phyloP scores from a whole-genome alignment of 2,329 filamentous ascomycete genomes.

The Neonectria hederae region DNA sequence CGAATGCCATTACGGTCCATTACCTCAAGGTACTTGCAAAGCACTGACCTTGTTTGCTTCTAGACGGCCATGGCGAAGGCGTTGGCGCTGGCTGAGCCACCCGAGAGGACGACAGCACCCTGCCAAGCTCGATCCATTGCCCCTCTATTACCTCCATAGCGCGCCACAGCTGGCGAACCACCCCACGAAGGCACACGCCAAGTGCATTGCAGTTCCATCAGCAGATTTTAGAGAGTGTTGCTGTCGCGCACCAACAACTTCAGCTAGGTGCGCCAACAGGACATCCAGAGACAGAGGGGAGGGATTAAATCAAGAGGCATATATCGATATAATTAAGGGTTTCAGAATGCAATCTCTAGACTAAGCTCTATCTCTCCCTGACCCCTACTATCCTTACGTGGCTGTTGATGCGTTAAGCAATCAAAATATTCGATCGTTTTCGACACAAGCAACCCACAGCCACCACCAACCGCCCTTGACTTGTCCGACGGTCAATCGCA shows the following conservation, averaged over 20 bases:
- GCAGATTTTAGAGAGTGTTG: slow-evolving; percentile 8
- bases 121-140: slow-evolving; percentile 18
- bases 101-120: slow-evolving; percentile 32
- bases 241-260: no score
- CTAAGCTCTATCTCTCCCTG: no score
- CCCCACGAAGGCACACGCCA: not conserved
- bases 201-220: not conserved
- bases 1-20: no score
- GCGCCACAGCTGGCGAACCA: slow-evolving; percentile 21
- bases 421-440: no score
- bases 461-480: not conserved
- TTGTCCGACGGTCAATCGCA: not conserved
- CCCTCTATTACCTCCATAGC: not conserved
- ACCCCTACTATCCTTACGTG: no score
- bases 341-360: no score
- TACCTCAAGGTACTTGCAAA: not conserved
- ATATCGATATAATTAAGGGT: no score
- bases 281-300: no score
- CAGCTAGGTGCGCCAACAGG: no score
- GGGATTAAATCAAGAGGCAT: no score
- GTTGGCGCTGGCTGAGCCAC: slow-evolving; percentile 35
- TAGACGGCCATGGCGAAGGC: not conserved
- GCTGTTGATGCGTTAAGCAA: no score
- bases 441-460: slow-evolving; percentile 5
- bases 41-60: not conserved